Percentiles rank a stretch among this genome's conserved stretches.
Conservation (phyloP, 768 basidiomycete genomes). For the Mycena vitilis region DNA sequence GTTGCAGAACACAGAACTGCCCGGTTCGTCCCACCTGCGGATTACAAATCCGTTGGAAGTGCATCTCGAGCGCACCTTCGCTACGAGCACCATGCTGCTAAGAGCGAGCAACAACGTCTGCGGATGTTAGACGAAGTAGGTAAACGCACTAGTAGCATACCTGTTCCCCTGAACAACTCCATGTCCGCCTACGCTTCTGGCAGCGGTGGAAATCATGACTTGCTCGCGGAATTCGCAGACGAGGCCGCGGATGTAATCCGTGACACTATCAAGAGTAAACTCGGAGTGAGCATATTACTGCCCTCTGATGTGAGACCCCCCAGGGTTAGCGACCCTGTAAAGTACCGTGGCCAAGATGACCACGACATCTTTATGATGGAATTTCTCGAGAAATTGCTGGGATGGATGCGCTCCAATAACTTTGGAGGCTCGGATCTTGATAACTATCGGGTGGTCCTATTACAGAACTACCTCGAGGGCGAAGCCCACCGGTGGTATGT, state of each 20-base stretch:
- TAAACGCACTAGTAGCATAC: too few species aligned
- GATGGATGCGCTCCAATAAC: neutral
- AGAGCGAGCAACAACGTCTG: too few species aligned
- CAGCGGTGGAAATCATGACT: neutral
- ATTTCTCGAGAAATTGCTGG: slow-evolving; percentile 2
- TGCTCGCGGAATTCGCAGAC: neutral
- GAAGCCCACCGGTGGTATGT: slow-evolving; percentile 8
- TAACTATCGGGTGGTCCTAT: neutral
- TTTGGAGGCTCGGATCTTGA: neutral
- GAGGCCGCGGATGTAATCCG: neutral
- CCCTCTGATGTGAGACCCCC: neutral
- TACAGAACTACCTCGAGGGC: neutral
- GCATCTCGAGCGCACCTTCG: neutral
- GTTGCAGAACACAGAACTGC: too few species aligned
- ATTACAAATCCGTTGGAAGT: neutral
- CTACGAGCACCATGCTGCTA: too few species aligned
- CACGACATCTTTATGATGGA: neutral
- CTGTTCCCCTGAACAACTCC: neutral
- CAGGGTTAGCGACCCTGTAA: neutral
- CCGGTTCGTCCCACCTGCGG: neutral
- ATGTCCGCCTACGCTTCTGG: neutral
- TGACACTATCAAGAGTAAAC: neutral
- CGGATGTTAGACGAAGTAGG: too few species aligned
- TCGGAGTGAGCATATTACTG: neutral
- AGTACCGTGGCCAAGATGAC: slow-evolving; percentile 8